Percentiles rank a stretch among this genome's conserved stretches.
phyloP scores from a whole-genome alignment of 2,329 filamentous ascomycete genomes.

The Microcera coccophila region DNA sequence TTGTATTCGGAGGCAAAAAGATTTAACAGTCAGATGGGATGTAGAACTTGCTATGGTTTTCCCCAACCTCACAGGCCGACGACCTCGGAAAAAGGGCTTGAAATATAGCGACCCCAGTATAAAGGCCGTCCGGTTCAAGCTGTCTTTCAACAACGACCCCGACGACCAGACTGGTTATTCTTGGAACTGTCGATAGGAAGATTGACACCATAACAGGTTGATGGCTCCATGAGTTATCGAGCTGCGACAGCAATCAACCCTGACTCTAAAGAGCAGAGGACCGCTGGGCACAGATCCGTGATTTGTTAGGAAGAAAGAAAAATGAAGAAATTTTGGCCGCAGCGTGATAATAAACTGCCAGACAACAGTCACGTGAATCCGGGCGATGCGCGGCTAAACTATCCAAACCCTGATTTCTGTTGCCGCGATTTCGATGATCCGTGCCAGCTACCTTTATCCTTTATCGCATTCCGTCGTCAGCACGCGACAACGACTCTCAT shows the following conservation, averaged over 20 bases:
- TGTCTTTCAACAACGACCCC: constrained; percentile 60
- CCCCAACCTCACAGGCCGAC: constrained; percentile 86
- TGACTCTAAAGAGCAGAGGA: constrained; percentile 59
- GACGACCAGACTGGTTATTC: constrained; percentile 65
- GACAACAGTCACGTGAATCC: constrained; percentile 11
- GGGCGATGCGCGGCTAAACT: constrained; percentile 7
- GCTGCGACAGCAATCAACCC: constrained; percentile 79
- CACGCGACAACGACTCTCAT: constrained; percentile 1
- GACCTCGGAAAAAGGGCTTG: constrained; percentile 84
- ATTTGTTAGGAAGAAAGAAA: constrained; percentile 39
- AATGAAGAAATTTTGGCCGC: constrained; percentile 34
- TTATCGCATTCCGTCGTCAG: constrained; percentile 5
- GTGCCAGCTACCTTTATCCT: constrained; percentile 10
- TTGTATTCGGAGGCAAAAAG: too few species aligned
- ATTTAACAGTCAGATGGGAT: constrained; percentile 36
- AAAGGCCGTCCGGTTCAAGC: constrained; percentile 61
- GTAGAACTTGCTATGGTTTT: constrained; percentile 78
- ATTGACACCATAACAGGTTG: constrained; percentile 71
- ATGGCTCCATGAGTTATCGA: constrained; percentile 85
- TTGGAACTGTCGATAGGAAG: constrained; percentile 94
- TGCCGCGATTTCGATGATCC: constrained; percentile 14
- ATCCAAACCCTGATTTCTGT: too few species aligned
- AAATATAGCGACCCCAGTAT: constrained; percentile 75
- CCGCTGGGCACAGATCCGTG: constrained; percentile 82
- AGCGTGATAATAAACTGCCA: constrained; percentile 23